These are phyloP conservation scores for Xerocomellus chrysenteron DNA, from an alignment of 768 basidiomycete species.

Conservation along the genomic window DNA sequence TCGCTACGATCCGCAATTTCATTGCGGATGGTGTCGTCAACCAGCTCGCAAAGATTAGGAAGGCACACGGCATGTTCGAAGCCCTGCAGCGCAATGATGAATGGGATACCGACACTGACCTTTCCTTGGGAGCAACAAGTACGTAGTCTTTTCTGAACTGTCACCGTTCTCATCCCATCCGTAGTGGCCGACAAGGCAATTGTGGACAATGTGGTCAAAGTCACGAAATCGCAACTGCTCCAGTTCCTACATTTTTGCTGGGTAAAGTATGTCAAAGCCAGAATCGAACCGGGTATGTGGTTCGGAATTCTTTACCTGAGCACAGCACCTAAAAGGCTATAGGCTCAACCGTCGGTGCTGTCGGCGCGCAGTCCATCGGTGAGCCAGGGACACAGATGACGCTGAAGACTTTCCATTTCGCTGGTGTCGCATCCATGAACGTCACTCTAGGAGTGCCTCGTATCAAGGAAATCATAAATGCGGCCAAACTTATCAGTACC, in stretches of 20 bases:
- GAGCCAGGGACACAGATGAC: slow-evolving; percentile 99
- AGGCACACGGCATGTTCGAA: slow-evolving; percentile 77
- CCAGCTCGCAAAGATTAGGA: slow-evolving; percentile 64
- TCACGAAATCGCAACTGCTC: slow-evolving; percentile 77
- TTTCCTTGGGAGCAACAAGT: slow-evolving; percentile 77
- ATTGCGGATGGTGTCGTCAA: slow-evolving; percentile 64
- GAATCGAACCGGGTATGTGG: slow-evolving; percentile 85
- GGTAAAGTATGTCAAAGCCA: slow-evolving; percentile 90
- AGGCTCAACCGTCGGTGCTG: slow-evolving; percentile 98
- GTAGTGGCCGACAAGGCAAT: slow-evolving; percentile 66
- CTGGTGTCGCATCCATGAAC: slow-evolving; percentile 99
- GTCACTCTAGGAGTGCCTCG: slow-evolving; percentile 99
- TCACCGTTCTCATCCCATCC: slow-evolving; percentile 1
- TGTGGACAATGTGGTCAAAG: slow-evolving; percentile 89
- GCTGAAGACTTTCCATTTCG: slow-evolving; percentile 99
- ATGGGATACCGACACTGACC: slow-evolving; percentile 75
- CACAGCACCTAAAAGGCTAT: not conserved
- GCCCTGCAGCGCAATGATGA: slow-evolving; percentile 72
- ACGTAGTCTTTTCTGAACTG: slow-evolving; percentile 19
- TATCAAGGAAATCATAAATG: slow-evolving; percentile 99
- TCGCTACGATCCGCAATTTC: slow-evolving; percentile 68
- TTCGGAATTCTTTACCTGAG: not conserved
- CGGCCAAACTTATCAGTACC: slow-evolving; percentile 94
- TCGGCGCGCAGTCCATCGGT: slow-evolving; percentile 98
- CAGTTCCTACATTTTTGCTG: slow-evolving; percentile 85